Conservation (phyloP, 345 rosid genomes). For the Rubroshorea leprosula region DNA sequence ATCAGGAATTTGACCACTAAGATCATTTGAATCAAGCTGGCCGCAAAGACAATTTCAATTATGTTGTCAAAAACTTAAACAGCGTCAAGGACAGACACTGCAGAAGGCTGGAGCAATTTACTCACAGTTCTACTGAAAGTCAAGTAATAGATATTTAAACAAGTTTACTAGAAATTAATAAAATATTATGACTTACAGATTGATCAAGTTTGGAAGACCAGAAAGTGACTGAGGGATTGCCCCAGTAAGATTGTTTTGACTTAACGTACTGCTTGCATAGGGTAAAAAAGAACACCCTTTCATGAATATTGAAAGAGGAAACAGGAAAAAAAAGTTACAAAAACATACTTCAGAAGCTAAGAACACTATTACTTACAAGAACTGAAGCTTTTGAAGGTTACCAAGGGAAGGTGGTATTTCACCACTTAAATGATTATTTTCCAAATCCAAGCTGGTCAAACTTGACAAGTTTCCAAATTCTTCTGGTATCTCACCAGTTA, state of each 20-base stretch:
- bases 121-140: not conserved
- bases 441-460: slow-evolving; percentile 85
- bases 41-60: slow-evolving; percentile 40
- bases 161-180: not conserved
- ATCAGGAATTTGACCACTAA: slow-evolving; percentile 73
- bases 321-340: slow-evolving; percentile 4
- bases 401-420: slow-evolving; percentile 79
- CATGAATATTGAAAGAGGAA: not conserved
- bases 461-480: slow-evolving; percentile 80
- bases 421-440: slow-evolving; percentile 70
- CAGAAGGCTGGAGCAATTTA: slow-evolving; percentile 4
- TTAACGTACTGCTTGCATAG: slow-evolving; percentile 56
- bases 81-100: slow-evolving; percentile 1
- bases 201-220: slow-evolving; percentile 55
- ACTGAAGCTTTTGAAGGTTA: slow-evolving; percentile 78
- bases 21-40: slow-evolving; percentile 67
- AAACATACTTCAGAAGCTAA: slow-evolving; percentile 9
- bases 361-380: slow-evolving; percentile 58
- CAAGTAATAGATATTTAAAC: slow-evolving; percentile 1
- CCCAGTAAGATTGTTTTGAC: slow-evolving; percentile 82
- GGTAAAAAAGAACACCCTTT: slow-evolving; percentile 8
- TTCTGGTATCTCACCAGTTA: slow-evolving; percentile 76
- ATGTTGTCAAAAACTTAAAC: slow-evolving; percentile 15
- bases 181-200: slow-evolving; percentile 50
- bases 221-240: slow-evolving; percentile 66